Conservation (phyloP, 805 yeast genomes). For the Starmera caribaea region DNA sequence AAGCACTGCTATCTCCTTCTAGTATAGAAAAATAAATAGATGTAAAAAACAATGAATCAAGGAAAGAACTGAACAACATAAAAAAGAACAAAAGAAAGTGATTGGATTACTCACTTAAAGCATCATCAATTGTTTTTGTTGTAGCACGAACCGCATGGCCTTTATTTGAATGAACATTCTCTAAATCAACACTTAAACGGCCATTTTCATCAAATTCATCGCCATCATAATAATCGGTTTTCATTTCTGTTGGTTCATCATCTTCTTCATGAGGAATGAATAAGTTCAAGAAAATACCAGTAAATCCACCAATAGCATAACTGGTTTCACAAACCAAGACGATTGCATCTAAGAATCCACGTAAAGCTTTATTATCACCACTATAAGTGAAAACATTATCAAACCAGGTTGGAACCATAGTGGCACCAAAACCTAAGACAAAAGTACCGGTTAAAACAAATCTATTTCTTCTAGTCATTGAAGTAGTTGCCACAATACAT, state of each 20-base stretch:
- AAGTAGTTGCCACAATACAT: constrained; percentile 43
- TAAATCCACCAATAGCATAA: constrained; percentile 58
- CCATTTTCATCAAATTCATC: constrained; percentile 6
- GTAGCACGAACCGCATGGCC: no score
- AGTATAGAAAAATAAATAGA: no score
- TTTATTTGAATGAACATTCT: no score
- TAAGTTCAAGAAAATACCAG: constrained; percentile 52
- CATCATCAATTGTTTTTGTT: no score
- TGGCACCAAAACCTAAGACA: constrained; percentile 59
- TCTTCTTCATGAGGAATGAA: constrained; percentile 49
- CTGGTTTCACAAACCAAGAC: constrained; percentile 64
- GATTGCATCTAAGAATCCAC: constrained; percentile 60
- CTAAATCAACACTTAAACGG: not conserved
- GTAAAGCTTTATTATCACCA: constrained; percentile 44
- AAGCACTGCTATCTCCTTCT: no score
- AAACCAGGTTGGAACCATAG: constrained; percentile 58
- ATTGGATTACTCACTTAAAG: no score
- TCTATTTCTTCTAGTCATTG: constrained; percentile 63
- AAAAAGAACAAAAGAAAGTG: no score
- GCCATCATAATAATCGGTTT: constrained; percentile 11
- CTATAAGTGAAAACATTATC: constrained; percentile 51
- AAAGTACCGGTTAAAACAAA: constrained; percentile 57
- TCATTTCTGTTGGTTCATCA: constrained; percentile 23
- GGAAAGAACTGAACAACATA: no score
- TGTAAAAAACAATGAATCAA: no score